A percentile compares a stretch with the other conserved stretches of the same genome.
Conservation (phyloP, 257 asterid genomes). For the Prunella vulgaris region DNA sequence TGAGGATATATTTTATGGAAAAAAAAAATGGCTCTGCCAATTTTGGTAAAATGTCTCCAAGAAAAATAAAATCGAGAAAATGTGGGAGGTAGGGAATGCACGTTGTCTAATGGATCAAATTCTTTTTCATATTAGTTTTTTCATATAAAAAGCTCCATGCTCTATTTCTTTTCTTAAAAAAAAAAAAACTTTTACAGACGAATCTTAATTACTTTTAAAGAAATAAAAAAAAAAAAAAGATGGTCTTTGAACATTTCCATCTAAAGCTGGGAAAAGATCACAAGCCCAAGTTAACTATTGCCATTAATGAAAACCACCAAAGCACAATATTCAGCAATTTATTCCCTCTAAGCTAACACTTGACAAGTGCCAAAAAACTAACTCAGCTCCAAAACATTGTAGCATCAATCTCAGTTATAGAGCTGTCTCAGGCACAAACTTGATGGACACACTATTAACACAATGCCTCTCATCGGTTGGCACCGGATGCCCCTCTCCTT, state of each 20-base stretch:
- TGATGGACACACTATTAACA: conserved; percentile 67
- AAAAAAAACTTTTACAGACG: not conserved
- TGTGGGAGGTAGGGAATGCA: no score
- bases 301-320: not conserved
- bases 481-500: conserved; percentile 56
- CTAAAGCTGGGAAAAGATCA: not conserved
- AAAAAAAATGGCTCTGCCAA: no score
- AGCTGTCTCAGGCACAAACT: conserved; percentile 39
- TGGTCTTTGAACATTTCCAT: not conserved
- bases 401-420: not conserved
- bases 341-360: not conserved
- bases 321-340: not conserved
- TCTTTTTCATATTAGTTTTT: no score
- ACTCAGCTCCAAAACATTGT: not conserved
- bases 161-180: no score
- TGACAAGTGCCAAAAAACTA: not conserved
- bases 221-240: no score
- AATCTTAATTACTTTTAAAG: not conserved
- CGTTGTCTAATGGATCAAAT: no score
- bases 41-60: no score
- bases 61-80: no score
- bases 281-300: not conserved
- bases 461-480: conserved; percentile 81
- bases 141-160: no score
- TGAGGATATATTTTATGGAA: no score